phyloP scores from a whole-genome alignment of 305 asterid species.

The Fraxinus latifolia region DNA sequence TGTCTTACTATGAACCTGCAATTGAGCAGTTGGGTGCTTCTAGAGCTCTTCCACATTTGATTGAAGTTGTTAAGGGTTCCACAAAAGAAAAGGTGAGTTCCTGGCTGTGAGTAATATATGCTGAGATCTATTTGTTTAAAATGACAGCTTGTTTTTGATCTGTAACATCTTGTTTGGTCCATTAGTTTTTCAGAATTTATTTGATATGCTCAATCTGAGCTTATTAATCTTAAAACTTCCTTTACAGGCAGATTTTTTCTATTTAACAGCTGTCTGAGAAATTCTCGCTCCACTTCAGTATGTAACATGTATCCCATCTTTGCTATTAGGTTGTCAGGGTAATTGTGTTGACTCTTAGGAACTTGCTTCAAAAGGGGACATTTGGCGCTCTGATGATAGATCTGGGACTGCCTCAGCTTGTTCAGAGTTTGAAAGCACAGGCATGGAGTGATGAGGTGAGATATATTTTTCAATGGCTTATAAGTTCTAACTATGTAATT shows the following conservation, averaged over 20 bases:
- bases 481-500: neutral
- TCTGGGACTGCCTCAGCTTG: conserved; percentile 73
- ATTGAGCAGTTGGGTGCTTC: conserved; percentile 76
- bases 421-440: conserved; percentile 83
- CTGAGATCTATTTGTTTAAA: conserved; percentile 13
- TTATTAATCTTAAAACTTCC: conserved; percentile 9
- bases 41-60: conserved; percentile 58
- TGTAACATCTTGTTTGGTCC: conserved; percentile 17
- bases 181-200: conserved; percentile 1
- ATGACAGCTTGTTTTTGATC: conserved; percentile 2
- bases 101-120: conserved; percentile 1
- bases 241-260: neutral
- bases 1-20: conserved; percentile 88
- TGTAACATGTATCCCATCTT: conserved; percentile 16
- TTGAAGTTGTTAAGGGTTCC: conserved; percentile 80
- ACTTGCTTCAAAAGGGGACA: conserved; percentile 72
- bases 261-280: conserved; percentile 11
- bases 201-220: conserved; percentile 21
- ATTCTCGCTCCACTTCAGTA: conserved; percentile 5
- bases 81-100: conserved; percentile 80
- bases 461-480: neutral
- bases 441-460: conserved; percentile 97
- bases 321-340: conserved; percentile 76
- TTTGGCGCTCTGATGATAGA: conserved; percentile 84
- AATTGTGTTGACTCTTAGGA: conserved; percentile 71